Base-by-base conservation (phyloP, 805 yeast genomes). In the Nakazawaea wickerhamii region DNA sequence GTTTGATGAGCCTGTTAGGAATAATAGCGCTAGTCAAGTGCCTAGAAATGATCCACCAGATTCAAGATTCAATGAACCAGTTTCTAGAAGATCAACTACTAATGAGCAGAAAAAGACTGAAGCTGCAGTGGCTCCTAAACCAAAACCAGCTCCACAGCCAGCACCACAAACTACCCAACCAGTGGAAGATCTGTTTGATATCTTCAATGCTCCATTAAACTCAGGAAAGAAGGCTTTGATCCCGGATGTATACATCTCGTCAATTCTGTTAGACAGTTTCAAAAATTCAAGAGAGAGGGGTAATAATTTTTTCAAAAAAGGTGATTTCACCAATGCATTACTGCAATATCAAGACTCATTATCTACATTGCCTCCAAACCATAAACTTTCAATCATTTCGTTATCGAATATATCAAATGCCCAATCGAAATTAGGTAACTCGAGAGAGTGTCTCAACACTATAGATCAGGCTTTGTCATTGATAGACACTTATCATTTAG, bases 311-410 rank as follows among this genome's bases (percentile, higher is more conserved):
- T 93, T 80, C 65, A 75, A 77, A 43, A 72, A 77, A n/a, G 99
- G 99, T 15, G 91, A 93, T 58, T 93, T 83, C 57, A 59, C 78
- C 4, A 55, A 65, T 4, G 90, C 99, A 0, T 65, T 77, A 11
- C 71, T 64, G 22, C 68, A 70, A 41, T 93, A 85, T 56, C 68
- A 75, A 25, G 65, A 72, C 31, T 36, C 45, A 9, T 20, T 33
- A 22, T 8, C 25, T 6, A 19, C 41, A 1, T 27, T 42, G 7
- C 41, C 45, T n/a, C 30, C 28, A 6, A 21, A 27, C 4, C 41
- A 37, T 25, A 42, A 36, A 26, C 30, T 37, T 14, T 10, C 33
- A 8, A 30, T 37, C 11, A 36, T 42, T n/a, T 30, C 34, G 2
- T 27, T 42, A 4, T 42, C 97, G 0, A 93, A 93, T 58, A 68